Conservation (phyloP, 169 alveolate species). For the Plasmodium knowlesi region DNA sequence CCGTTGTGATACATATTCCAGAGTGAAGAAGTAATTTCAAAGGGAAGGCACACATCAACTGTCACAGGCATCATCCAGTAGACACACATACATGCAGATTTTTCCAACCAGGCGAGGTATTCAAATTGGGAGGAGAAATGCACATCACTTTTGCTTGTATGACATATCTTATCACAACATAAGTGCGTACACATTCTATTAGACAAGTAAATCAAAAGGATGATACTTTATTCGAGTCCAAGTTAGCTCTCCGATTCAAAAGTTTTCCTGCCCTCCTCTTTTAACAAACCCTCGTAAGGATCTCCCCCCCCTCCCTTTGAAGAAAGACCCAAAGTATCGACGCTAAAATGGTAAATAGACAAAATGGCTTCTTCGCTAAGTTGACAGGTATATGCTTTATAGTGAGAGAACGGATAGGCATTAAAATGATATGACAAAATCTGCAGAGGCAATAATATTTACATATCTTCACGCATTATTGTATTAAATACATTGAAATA, state of each 20-base stretch:
- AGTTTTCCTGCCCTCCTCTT: neutral
- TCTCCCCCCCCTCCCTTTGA: neutral
- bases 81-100: neutral
- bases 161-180: neutral
- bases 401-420: neutral
- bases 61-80: neutral
- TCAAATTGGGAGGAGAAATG: neutral
- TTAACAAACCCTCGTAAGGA: too few species aligned
- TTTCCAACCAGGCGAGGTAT: neutral
- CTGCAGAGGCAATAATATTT: neutral
- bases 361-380: conserved; percentile 48
- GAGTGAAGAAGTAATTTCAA: neutral
- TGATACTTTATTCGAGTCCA: neutral
- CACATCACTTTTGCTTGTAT: neutral
- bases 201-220: neutral
- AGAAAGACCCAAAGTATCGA: neutral
- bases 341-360: conserved; percentile 45
- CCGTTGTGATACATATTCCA: neutral
- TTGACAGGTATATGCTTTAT: conserved; percentile 28
- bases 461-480: neutral
- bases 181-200: neutral
- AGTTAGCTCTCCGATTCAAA: neutral
- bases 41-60: neutral
- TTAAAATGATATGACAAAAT: neutral
- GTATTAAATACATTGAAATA: neutral